These are phyloP conservation scores for Irineochytrium annulatum DNA, from an alignment of 192 early-diverging fungal species.

Conservation along the genomic window DNA sequence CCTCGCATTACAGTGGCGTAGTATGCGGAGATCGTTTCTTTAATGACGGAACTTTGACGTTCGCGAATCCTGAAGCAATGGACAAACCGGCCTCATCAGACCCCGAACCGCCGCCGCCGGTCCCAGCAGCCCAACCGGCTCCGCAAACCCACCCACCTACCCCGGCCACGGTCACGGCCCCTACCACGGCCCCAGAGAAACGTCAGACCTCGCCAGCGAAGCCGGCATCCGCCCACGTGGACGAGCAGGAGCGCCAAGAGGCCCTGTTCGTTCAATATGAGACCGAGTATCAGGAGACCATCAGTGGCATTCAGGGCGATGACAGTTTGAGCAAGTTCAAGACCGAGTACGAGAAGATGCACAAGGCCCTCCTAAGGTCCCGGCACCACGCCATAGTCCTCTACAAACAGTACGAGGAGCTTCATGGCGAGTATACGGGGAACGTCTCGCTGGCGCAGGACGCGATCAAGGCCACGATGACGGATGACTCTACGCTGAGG, in stretches of 20 bases:
- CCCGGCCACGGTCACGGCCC: too few species aligned
- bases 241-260: slow-evolving; percentile 17
- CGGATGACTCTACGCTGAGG: slow-evolving; percentile 44
- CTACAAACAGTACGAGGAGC: slow-evolving; percentile 28
- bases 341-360: slow-evolving; percentile 52
- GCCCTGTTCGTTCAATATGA: slow-evolving; percentile 15
- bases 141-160: too few species aligned
- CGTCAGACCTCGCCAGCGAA: too few species aligned
- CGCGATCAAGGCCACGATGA: slow-evolving; percentile 19
- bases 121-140: too few species aligned
- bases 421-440: slow-evolving; percentile 33
- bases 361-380: slow-evolving; percentile 37
- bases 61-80: too few species aligned
- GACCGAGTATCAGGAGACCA: slow-evolving; percentile 21
- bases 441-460: slow-evolving; percentile 31
- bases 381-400: slow-evolving; percentile 34
- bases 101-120: too few species aligned
- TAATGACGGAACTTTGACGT: too few species aligned
- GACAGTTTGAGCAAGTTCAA: slow-evolving; percentile 27
- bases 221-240: too few species aligned
- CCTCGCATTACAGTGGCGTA: too few species aligned
- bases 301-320: slow-evolving; percentile 9
- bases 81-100: too few species aligned
- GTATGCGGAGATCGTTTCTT: too few species aligned
- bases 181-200: too few species aligned